A percentile compares a stretch with the other conserved stretches of the same genome.
phyloP scores from a whole-genome alignment of 2,329 filamentous ascomycete genomes.

The Stemphylium beticola region DNA sequence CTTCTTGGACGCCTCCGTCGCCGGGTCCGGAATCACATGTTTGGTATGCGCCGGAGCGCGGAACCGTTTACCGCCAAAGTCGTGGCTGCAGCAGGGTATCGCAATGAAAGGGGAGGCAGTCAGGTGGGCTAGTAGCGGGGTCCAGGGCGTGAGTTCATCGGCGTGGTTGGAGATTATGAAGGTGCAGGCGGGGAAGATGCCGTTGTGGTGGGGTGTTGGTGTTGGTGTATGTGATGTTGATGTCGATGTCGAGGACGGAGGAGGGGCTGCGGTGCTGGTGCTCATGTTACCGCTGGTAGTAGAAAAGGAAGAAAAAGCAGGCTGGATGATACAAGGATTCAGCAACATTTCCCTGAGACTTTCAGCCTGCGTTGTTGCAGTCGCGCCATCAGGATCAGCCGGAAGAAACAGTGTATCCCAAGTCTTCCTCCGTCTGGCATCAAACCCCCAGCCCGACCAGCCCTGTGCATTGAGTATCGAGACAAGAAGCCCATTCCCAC shows the following conservation, averaged over 20 bases:
- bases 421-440: conserved; percentile 83
- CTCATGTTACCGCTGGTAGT: neutral
- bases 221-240: conserved; percentile 31
- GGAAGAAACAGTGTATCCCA: conserved; percentile 73
- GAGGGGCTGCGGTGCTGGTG: neutral
- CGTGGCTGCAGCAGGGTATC: conserved; percentile 94
- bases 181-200: conserved; percentile 73
- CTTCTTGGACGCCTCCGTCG: conserved; percentile 35
- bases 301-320: neutral
- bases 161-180: conserved; percentile 98
- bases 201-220: conserved; percentile 55
- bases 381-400: no score
- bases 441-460: conserved; percentile 87
- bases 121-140: conserved; percentile 80
- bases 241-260: neutral
- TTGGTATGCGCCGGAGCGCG: conserved; percentile 59
- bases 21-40: conserved; percentile 25
- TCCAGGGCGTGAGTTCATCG: conserved; percentile 96
- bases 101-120: conserved; percentile 83
- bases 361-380: conserved; percentile 44
- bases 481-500: conserved; percentile 90
- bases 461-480: conserved; percentile 82
- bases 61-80: conserved; percentile 75
- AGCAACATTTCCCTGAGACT: conserved; percentile 66
- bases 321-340: conserved; percentile 59